phyloP scores from a whole-genome alignment of 192 early-diverging fungal species.

The Podila minutissima region DNA sequence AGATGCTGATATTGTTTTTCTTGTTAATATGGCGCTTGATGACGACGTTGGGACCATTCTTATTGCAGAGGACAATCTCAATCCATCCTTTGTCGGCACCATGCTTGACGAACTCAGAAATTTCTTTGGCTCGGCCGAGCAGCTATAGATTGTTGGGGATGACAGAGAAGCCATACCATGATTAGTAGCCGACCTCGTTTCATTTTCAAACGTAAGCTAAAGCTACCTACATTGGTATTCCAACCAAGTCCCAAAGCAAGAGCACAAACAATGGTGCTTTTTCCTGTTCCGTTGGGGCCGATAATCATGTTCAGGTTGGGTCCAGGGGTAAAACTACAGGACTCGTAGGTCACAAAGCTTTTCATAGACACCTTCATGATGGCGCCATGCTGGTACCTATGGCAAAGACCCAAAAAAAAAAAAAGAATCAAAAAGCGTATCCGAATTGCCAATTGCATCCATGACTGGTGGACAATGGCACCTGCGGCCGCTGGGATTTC shows the following conservation, averaged over 20 bases:
- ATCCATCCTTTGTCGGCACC: slow-evolving; percentile 81
- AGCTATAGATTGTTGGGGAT: slow-evolving; percentile 52
- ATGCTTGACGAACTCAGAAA: slow-evolving; percentile 94
- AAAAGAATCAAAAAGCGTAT: not conserved
- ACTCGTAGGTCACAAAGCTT: slow-evolving; percentile 98
- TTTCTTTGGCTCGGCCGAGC: slow-evolving; percentile 87
- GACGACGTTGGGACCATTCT: slow-evolving; percentile 50
- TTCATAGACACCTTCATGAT: slow-evolving; percentile 79
- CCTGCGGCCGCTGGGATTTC: too few relatives aligned
- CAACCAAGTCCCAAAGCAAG: slow-evolving; percentile 95
- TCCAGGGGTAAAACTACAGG: slow-evolving; percentile 85
- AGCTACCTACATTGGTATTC: slow-evolving; percentile 57
- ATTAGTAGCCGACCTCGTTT: not conserved
- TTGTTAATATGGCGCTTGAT: slow-evolving; percentile 73
- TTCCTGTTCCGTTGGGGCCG: slow-evolving; percentile 97
- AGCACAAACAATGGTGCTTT: slow-evolving; percentile 94
- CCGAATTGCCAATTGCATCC: too few relatives aligned
- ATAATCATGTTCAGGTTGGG: slow-evolving; percentile 99
- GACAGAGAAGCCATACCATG: not conserved
- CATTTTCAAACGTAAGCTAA: not conserved
- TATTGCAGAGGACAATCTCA: slow-evolving; percentile 85
- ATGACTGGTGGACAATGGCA: too few relatives aligned
- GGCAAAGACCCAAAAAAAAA: not conserved
- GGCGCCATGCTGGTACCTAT: slow-evolving; percentile 67
- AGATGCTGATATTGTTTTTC: slow-evolving; percentile 72